Percentiles rank a stretch among this genome's conserved stretches.
Evolutionary conservation across 257 asterid species (phyloP).

Genomic region (Gentiana straminea): DNA sequence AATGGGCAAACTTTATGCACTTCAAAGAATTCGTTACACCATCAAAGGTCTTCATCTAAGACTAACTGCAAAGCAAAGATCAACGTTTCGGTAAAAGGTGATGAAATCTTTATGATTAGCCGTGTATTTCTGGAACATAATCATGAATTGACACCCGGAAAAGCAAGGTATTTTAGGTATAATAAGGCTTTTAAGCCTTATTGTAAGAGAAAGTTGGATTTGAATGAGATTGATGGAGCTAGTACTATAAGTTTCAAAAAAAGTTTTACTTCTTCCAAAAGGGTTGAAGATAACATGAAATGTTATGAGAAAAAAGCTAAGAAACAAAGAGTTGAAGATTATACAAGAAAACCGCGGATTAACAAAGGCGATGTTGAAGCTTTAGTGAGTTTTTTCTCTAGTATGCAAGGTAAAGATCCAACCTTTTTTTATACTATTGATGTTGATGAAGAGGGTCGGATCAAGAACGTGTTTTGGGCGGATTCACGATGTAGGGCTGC

Average conservation of each 20-base stretch:
- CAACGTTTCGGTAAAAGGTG: not conserved
- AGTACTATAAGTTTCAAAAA: no score
- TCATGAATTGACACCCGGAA: not conserved
- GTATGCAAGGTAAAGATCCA: slow-evolving; percentile 36
- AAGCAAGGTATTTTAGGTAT: not conserved
- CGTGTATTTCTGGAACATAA: not conserved
- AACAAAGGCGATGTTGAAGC: slow-evolving; percentile 21
- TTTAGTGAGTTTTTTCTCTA: slow-evolving; percentile 30
- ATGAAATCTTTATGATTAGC: not conserved
- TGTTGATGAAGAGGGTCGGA: slow-evolving; percentile 20
- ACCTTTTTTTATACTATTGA: slow-evolving; percentile 30
- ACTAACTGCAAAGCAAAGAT: slow-evolving; percentile 5
- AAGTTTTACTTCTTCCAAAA: no score
- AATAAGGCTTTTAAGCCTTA: not conserved
- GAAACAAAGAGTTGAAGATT: no score
- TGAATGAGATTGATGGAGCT: no score
- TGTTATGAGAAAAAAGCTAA: no score
- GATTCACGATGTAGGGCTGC: slow-evolving; percentile 31
- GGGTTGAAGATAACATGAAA: no score
- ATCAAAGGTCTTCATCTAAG: not conserved
- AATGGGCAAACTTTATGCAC: not conserved
- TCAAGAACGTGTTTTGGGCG: slow-evolving; percentile 35
- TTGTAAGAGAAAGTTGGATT: not conserved
- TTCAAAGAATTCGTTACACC: not conserved
- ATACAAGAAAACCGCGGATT: no score